Percentiles rank a stretch among this genome's conserved stretches.
Evolutionary conservation across 1,284 basidiomycete species (phyloP).

Genomic region (Sanguinoderma infundibulare): DNA sequence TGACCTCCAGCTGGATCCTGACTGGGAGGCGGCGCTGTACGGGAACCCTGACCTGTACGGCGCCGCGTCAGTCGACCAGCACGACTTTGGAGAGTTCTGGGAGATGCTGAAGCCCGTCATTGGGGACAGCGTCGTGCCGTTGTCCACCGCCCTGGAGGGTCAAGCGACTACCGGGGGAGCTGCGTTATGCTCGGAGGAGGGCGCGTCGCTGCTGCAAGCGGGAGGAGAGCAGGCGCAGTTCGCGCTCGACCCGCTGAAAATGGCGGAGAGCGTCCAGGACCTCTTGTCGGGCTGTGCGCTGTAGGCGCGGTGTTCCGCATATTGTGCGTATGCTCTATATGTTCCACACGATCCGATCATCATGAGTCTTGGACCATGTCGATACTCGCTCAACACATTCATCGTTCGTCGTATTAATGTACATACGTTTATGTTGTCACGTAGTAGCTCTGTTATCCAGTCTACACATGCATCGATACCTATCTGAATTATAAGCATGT

Average conservation of each 20-base stretch:
- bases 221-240: conserved; percentile 8
- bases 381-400: neutral
- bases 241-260: conserved; percentile 21
- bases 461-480: neutral
- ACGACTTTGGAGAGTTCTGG: conserved; percentile 34
- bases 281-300: conserved; percentile 22
- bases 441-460: neutral
- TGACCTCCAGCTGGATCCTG: conserved; percentile 5
- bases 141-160: neutral
- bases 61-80: conserved; percentile 13
- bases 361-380: neutral
- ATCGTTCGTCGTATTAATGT: neutral
- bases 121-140: conserved; percentile 20
- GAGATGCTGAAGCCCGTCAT: conserved; percentile 31
- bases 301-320: neutral
- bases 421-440: neutral
- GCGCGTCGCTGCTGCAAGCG: neutral
- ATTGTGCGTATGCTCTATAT: neutral
- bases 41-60: conserved; percentile 15
- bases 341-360: neutral
- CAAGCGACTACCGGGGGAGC: neutral
- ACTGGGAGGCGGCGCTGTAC: conserved; percentile 13
- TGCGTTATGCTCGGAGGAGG: neutral
- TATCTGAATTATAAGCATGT: no score
- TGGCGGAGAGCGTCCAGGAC: conserved; percentile 22